Conservation (phyloP, 345 rosid genomes). For the Turritis glabra region DNA sequence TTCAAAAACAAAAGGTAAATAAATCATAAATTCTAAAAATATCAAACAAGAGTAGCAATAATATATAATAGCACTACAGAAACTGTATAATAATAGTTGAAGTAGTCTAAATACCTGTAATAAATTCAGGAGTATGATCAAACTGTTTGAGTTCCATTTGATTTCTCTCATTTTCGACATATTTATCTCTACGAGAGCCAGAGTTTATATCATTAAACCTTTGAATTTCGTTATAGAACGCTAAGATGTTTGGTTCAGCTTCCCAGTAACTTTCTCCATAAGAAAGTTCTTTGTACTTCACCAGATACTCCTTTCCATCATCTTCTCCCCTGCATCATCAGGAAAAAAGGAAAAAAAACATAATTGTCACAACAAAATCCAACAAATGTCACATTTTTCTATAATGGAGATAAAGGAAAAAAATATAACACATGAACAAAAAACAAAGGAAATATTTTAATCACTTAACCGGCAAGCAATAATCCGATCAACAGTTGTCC, state of each 20-base stretch:
- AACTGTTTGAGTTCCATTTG: constrained; percentile 58
- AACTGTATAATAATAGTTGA: not conserved
- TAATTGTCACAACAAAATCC: not conserved
- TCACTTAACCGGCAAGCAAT: constrained; percentile 68
- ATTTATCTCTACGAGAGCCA: constrained; percentile 50
- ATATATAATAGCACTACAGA: not conserved
- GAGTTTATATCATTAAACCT: constrained; percentile 59
- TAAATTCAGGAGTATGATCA: constrained; percentile 74
- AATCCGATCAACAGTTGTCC: constrained; percentile 87
- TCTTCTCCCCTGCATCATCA: constrained; percentile 37
- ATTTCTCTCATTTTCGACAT: constrained; percentile 49
- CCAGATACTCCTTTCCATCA: constrained; percentile 64
- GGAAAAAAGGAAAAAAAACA: no score
- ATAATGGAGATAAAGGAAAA: not conserved
- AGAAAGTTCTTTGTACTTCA: constrained; percentile 76
- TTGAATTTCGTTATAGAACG: constrained; percentile 76
- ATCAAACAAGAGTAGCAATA: constrained; percentile 8
- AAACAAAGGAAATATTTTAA: constrained; percentile 5
- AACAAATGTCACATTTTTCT: not conserved
- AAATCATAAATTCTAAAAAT: constrained; percentile 11
- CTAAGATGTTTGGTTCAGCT: constrained; percentile 72
- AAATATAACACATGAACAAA: not conserved
- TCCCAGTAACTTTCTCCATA: constrained; percentile 93
- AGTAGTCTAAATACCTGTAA: constrained; percentile 58
- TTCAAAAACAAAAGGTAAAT: constrained; percentile 41